Conservation (phyloP, 176 grass and related monocot species). For the Chrysopogon serrulatus region DNA sequence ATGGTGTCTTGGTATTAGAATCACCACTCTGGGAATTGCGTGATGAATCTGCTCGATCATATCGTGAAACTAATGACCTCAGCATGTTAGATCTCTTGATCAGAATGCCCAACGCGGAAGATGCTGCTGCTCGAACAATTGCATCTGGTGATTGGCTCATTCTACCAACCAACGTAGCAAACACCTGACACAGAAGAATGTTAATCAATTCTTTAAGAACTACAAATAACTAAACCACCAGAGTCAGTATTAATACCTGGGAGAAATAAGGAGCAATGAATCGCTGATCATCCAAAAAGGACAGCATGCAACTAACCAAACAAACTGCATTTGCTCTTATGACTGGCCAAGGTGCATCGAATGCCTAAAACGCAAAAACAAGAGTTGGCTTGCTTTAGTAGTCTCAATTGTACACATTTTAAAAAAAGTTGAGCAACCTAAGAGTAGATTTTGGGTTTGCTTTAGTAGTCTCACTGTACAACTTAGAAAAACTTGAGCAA, state of each 20-base stretch:
- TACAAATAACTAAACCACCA: conserved; percentile 13
- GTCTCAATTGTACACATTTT: not conserved
- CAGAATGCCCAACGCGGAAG: conserved; percentile 80
- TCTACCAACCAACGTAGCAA: conserved; percentile 70
- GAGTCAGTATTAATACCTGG: conserved; percentile 53
- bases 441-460: not conserved
- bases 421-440: not conserved
- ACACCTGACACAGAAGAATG: conserved; percentile 47
- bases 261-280: conserved; percentile 87
- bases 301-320: conserved; percentile 81
- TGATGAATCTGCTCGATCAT: conserved; percentile 52
- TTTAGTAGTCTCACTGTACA: conserved; percentile 4
- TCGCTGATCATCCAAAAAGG: conserved; percentile 83
- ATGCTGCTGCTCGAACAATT: conserved; percentile 70
- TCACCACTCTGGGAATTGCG: conserved; percentile 35
- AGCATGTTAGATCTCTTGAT: conserved; percentile 79
- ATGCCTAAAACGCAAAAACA: conserved; percentile 61
- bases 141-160: conserved; percentile 71
- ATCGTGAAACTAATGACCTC: conserved; percentile 33
- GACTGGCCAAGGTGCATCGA: conserved; percentile 89
- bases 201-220: conserved; percentile 1
- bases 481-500: not conserved
- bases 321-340: conserved; percentile 96
- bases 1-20: conserved; percentile 23
- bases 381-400: not conserved